These are phyloP conservation scores for Xerocomellus dryophilus DNA, from an alignment of 768 basidiomycete species.

Conservation along the genomic window DNA sequence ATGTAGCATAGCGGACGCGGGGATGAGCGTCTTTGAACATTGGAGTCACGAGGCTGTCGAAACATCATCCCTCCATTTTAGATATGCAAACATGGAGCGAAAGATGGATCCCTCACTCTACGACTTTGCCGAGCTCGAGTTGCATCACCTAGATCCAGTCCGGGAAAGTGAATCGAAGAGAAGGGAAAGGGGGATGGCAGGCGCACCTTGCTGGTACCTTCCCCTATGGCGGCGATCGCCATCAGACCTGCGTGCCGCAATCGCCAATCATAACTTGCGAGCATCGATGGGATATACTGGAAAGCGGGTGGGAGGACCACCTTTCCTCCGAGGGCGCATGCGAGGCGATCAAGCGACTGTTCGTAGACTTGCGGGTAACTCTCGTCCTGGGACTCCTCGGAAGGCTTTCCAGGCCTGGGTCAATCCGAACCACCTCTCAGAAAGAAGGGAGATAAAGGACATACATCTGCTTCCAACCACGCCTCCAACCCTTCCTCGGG, in stretches of 20 bases:
- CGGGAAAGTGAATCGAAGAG: neutral
- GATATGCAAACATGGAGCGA: neutral
- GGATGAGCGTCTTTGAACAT: constrained; percentile 81
- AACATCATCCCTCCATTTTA: neutral
- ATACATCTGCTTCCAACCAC: constrained; percentile 76
- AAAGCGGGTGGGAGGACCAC: constrained; percentile 77
- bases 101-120: constrained; percentile 52
- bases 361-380: constrained; percentile 75
- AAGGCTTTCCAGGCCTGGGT: constrained; percentile 44
- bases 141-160: constrained; percentile 57
- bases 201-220: constrained; percentile 71
- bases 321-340: constrained; percentile 76
- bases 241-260: constrained; percentile 82
- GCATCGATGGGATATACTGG: constrained; percentile 78
- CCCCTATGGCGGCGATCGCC: constrained; percentile 82
- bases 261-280: constrained; percentile 81
- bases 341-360: constrained; percentile 76
- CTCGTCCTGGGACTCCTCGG: constrained; percentile 58
- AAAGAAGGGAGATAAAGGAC: constrained; percentile 32
- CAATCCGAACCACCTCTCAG: neutral
- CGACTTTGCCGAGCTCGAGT: constrained; percentile 76
- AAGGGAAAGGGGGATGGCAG: neutral
- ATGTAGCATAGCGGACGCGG: constrained; percentile 69
- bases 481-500: constrained; percentile 54
- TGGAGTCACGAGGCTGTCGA: constrained; percentile 62